Evolutionary conservation across 2,329 filamentous ascomycete species (phyloP), one percentile per base, ranked within the genome.

Genomic region (Graphilbum ipis-grandicollis): DNA sequence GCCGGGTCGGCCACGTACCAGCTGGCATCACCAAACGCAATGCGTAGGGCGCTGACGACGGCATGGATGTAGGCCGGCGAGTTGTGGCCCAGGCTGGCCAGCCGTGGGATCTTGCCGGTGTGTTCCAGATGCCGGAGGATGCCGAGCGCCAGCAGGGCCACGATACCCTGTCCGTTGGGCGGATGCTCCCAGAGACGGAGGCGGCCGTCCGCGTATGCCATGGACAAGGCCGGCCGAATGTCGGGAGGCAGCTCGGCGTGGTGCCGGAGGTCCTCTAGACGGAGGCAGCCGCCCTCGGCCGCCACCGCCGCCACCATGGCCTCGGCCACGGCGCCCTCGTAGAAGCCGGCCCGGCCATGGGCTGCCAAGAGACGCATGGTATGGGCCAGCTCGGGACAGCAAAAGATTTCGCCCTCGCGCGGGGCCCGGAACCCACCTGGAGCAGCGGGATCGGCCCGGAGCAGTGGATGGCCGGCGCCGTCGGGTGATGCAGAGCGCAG

Each of bases 151-250:
- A 94, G 93, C 15, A 94, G 60, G 0, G 88, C 88, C 2, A 96
- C 83, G 41, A 96, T 85, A 1, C 88, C 88, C 56, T 96, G 88
- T 0, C 88, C 86, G 45, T 94, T 96, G 2, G 88, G 88, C 19
- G 88, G 85, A 50, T 94, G 86, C 50, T 96, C 88, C 88, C 88
- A 96, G 0, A 96, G 62, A 54, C 14, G 78, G 63, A 52, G 93
- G 59, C 43, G 65, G 0, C 86, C 71, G 0, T 83, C 81, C 48
- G 81, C 77, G 31, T 92, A 68, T 8, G 93, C 62, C 69, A 3
- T 81, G 84, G 35, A 94, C 72, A 19, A 73, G 63, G 1, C 88
- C 85, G 41, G 36, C 17, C 23, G 9, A 8, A 44, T 37, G 28
- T 44, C 41, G 0, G 41, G 37, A 3, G 43, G 32, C 22, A 26